These are phyloP conservation scores for Nissolia schottii DNA, from an alignment of 306 rosid genomes.

Conservation along the genomic window DNA sequence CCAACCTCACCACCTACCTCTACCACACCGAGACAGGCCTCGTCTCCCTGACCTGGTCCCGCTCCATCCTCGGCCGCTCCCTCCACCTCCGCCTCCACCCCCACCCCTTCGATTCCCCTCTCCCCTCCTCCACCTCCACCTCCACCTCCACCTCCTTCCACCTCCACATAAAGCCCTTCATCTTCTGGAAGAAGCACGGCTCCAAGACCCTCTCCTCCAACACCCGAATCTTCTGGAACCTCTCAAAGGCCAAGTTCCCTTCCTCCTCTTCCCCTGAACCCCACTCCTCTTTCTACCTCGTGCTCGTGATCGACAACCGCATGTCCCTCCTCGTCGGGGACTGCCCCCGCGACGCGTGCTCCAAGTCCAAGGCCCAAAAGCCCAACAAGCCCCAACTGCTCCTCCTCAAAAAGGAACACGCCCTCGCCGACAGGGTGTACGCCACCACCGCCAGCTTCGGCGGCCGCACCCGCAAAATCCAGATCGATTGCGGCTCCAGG, in stretches of 20 bases:
- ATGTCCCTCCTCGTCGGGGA: constrained; percentile 72
- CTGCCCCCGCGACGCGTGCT: constrained; percentile 43
- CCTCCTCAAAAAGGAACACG: constrained; percentile 67
- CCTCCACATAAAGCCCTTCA: constrained; percentile 63
- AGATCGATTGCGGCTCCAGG: constrained; percentile 53
- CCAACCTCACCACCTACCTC: constrained; percentile 72
- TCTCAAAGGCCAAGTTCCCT: constrained; percentile 50
- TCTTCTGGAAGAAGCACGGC: constrained; percentile 85
- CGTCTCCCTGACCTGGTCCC: constrained; percentile 83
- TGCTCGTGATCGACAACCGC: constrained; percentile 57
- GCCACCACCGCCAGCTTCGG: constrained; percentile 59
- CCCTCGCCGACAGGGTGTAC: constrained; percentile 55
- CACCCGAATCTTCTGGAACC: constrained; percentile 63
- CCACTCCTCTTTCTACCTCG: constrained; percentile 57
- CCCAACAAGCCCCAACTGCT: constrained; percentile 34
- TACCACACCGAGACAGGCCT: constrained; percentile 71
- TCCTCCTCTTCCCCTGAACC: constrained; percentile 42
- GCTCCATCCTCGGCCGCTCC: constrained; percentile 77
- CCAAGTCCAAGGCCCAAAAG: constrained; percentile 44
- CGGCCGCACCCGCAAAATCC: constrained; percentile 52
- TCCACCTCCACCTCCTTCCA: constrained; percentile 31
- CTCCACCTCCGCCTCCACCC: constrained; percentile 62
- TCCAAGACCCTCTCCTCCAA: constrained; percentile 50
- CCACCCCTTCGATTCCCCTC: constrained; percentile 63
- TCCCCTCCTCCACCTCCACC: constrained; percentile 6